Conservation (phyloP, 1,284 basidiomycete species). For the Spongispora temasekensis region DNA sequence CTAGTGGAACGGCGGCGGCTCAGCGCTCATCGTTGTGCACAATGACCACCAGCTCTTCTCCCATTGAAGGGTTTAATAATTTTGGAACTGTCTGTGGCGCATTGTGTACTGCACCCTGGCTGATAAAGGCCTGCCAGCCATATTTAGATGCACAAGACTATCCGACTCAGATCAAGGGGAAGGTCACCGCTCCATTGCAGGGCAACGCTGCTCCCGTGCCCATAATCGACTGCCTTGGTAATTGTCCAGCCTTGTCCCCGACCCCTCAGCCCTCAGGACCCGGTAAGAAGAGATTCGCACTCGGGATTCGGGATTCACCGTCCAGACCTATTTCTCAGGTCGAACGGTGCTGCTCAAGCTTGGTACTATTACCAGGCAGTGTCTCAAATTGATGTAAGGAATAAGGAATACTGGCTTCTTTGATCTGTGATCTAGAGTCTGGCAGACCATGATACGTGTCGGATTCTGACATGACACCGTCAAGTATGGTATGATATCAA, state of each 20-base stretch:
- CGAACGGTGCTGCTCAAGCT: slow-evolving; percentile 1
- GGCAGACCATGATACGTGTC: slow-evolving; percentile 4
- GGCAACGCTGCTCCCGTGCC: slow-evolving; percentile 7
- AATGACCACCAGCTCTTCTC: not conserved
- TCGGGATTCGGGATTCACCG: slow-evolving; percentile 23
- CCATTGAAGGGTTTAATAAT: not conserved
- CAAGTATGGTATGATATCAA: not conserved
- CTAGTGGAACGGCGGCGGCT: too few relatives aligned
- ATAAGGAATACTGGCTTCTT: slow-evolving; percentile 3
- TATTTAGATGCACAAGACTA: slow-evolving; percentile 13
- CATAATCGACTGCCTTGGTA: slow-evolving; percentile 9
- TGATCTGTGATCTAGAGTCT: slow-evolving; percentile 7
- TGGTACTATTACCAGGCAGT: slow-evolving; percentile 9
- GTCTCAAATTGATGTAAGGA: slow-evolving; percentile 10
- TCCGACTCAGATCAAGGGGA: slow-evolving; percentile 6
- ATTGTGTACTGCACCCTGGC: not conserved
- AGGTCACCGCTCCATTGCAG: not conserved
- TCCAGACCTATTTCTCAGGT: slow-evolving; percentile 7
- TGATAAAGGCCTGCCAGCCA: slow-evolving; percentile 6
- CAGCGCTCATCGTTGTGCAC: not conserved
- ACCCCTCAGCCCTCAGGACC: slow-evolving; percentile 21
- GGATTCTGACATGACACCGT: slow-evolving; percentile 7
- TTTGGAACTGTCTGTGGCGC: slow-evolving; percentile 1
- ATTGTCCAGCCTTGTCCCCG: slow-evolving; percentile 19
- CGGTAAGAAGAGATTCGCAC: slow-evolving; percentile 20